Base-by-base conservation (phyloP, 164 flowering plant genomes). In the Stephania yunnanensis region DNA sequence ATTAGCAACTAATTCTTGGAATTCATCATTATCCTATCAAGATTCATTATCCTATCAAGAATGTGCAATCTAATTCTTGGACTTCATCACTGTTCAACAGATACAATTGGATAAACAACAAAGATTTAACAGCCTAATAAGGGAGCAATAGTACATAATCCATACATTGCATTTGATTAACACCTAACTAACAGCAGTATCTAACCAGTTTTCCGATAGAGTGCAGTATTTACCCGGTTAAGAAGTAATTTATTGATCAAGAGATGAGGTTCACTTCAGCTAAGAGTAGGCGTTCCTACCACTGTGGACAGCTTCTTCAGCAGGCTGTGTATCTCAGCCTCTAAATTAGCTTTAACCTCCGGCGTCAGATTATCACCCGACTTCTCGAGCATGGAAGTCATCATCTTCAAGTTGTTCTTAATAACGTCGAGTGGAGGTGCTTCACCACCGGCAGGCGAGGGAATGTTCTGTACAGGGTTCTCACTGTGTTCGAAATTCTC, bases 321-420 rank as follows among this genome's bases (percentile, higher is more conserved):
- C 19, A 92, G 89, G 74, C 81, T 81, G 68, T 83, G 82, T 22
- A 94, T 89, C 75, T 89, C 94, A 53, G 70, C 73, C 78, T 89
- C 92, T 78, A 94, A 77, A 69, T 88, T 90, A 7, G 87, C 86
- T 78, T 79, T 88, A 80, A 81, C 88, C 75, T 86, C 94, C 1
- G 88, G 84, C 7, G 95, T 86, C 52, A 94, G 81, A 64, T 78
- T 84, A 71, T 86, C 83, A 10, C 95, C 93, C 0, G 97, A 83
- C 63, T 82, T 85, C 80, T 89, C 88, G 78, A 94, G 83, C 86
- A 87, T 84, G 4, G 87, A 71, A 44, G 88, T 91, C 97, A 93
- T 94, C 82, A 80, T 80, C 86, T 90, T 87, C 12, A 94, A 91
- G 77, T 88, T 89, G 83, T 86, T 75, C 80, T 74, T 88, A 17